Conservation (phyloP, 805 yeast species). For the Wickerhamiella azyma region DNA sequence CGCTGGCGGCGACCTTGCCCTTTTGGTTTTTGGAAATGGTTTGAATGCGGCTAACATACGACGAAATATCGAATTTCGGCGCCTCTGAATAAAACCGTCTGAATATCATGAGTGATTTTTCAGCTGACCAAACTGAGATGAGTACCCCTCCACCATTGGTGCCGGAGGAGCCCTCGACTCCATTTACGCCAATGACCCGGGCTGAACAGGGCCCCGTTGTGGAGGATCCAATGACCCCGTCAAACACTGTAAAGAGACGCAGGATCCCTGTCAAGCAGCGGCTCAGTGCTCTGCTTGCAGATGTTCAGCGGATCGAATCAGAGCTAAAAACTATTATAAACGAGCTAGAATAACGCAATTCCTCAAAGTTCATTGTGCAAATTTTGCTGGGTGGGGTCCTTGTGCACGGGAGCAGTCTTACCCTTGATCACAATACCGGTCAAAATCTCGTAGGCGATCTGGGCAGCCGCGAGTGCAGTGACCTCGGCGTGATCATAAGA, state of each 20-base stretch:
- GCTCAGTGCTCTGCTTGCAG: background rate
- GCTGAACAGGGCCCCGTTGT: conserved; percentile 1
- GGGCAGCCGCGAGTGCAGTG: conserved; percentile 53
- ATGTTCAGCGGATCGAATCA: background rate
- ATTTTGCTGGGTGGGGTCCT: background rate
- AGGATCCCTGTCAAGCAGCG: background rate
- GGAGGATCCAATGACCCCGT: background rate
- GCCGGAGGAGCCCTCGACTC: conserved; percentile 1
- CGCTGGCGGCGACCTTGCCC: background rate
- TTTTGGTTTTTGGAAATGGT: conserved; percentile 13
- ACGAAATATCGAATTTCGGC: conserved; percentile 12
- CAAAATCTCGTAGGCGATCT: conserved; percentile 51
- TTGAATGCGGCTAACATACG: conserved; percentile 17
- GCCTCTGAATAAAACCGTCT: conserved; percentile 15
- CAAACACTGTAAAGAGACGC: background rate
- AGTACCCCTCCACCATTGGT: conserved; percentile 5
- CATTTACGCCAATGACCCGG: background rate
- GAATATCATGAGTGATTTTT: conserved; percentile 3
- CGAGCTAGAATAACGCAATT: background rate
- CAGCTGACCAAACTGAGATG: background rate
- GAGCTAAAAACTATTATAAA: background rate
- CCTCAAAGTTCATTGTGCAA: conserved; percentile 18
- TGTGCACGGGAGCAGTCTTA: conserved; percentile 11
- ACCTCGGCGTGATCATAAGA: conserved; percentile 49
- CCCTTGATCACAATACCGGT: conserved; percentile 58